Evolutionary conservation across 2,329 filamentous ascomycete genomes (phyloP).

Genomic region (Trichoderma harzianum): DNA sequence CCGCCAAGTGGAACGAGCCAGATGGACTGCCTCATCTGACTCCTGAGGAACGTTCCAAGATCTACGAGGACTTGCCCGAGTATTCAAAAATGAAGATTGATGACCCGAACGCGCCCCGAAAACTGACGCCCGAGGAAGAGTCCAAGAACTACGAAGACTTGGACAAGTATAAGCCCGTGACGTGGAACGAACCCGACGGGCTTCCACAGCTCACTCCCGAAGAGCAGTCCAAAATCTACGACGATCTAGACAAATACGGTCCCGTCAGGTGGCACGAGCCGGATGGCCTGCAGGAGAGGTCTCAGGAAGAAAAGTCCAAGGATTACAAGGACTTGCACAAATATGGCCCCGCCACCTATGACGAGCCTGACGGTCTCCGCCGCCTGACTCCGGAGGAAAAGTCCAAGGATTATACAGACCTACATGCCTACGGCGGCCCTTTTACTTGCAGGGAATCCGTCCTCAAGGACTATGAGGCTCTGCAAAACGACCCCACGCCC

Average conservation of each 20-base stretch:
- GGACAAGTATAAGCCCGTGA: constrained; percentile 31
- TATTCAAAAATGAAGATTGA: constrained; percentile 32
- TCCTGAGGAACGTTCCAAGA: constrained; percentile 31
- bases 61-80: constrained; percentile 35
- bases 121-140: constrained; percentile 31
- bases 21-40: constrained; percentile 26
- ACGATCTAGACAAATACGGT: constrained; percentile 35
- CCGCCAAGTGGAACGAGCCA: constrained; percentile 31
- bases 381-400: constrained; percentile 29
- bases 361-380: constrained; percentile 32
- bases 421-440: constrained; percentile 35
- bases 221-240: constrained; percentile 36
- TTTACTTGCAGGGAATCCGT: constrained; percentile 34
- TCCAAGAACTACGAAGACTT: constrained; percentile 41
- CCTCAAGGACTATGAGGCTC: constrained; percentile 28
- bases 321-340: constrained; percentile 41
- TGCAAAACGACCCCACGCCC: constrained; percentile 29
- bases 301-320: constrained; percentile 34
- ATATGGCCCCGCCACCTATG: constrained; percentile 35
- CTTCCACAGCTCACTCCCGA: constrained; percentile 29
- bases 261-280: constrained; percentile 32
- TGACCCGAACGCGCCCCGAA: constrained; percentile 26
- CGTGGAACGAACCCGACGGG: constrained; percentile 37
- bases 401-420: constrained; percentile 34
- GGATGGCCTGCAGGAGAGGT: constrained; percentile 29